These are phyloP conservation scores for Zymoseptoria brevis DNA, from an alignment of 2,329 filamentous ascomycete genomes.

Conservation along the genomic window DNA sequence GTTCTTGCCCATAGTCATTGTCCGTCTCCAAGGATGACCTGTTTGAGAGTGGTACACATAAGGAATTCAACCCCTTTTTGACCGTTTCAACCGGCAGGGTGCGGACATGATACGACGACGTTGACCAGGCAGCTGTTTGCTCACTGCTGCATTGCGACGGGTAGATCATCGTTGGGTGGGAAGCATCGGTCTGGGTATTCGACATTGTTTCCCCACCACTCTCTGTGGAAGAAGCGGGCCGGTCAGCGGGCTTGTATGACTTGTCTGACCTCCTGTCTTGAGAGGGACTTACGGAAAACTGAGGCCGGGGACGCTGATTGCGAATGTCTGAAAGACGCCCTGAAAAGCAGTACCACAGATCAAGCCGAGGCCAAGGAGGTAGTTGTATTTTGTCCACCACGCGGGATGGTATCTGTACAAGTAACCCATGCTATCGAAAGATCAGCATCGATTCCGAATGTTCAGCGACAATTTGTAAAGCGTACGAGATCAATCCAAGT, in stretches of 20 bases:
- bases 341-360: slow-evolving; percentile 3
- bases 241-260: neutral
- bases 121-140: too few relatives aligned
- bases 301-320: neutral
- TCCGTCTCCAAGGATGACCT: too few relatives aligned
- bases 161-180: neutral
- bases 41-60: too few relatives aligned
- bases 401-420: slow-evolving; percentile 10
- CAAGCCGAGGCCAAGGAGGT: slow-evolving; percentile 7
- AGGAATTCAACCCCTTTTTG: too few relatives aligned
- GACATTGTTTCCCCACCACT: neutral
- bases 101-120: too few relatives aligned
- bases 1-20: too few relatives aligned
- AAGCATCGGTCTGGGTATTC: neutral
- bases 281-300: neutral
- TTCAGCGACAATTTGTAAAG: neutral
- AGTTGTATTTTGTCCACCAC: slow-evolving; percentile 14
- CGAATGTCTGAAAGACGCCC: neutral
- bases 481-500: slow-evolving; percentile 5
- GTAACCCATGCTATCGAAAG: slow-evolving; percentile 8
- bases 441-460: neutral
- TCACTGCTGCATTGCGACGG: neutral
- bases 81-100: too few relatives aligned
- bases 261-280: too few relatives aligned
- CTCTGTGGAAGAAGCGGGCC: neutral